A percentile compares a stretch with the other conserved stretches of the same genome.
Conservation (phyloP, 306 rosid genomes). For the Medicago lupulina region DNA sequence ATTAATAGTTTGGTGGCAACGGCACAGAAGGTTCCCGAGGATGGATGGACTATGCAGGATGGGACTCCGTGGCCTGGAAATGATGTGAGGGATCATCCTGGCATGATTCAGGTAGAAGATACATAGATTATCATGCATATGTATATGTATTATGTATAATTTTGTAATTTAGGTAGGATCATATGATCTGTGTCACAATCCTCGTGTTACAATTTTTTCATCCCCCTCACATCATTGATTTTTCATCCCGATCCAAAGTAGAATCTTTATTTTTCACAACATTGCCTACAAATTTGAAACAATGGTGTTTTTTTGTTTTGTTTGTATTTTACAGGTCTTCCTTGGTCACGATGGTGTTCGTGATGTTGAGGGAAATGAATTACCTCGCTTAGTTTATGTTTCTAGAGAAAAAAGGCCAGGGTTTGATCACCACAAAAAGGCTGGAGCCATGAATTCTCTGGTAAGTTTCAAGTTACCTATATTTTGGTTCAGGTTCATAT, state of each 20-base stretch:
- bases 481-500: slow-evolving; percentile 14
- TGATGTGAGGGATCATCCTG: slow-evolving; percentile 96
- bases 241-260: not conserved
- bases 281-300: slow-evolving; percentile 4
- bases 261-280: not conserved
- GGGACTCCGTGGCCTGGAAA: slow-evolving; percentile 99
- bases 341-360: slow-evolving; percentile 86
- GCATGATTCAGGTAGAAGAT: slow-evolving; percentile 94
- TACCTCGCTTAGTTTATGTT: slow-evolving; percentile 88
- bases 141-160: not conserved
- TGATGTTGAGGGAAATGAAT: slow-evolving; percentile 85
- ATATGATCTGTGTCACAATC: not conserved
- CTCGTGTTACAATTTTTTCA: not conserved
- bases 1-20: slow-evolving; percentile 86
- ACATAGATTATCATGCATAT: not conserved
- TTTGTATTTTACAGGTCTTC: slow-evolving; percentile 63
- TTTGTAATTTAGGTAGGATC: not conserved
- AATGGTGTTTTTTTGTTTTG: not conserved
- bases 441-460: slow-evolving; percentile 97
- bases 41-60: slow-evolving; percentile 99
- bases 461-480: slow-evolving; percentile 50
- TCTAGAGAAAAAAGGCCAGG: slow-evolving; percentile 99
- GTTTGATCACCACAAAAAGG: slow-evolving; percentile 95
- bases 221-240: too few relatives aligned
- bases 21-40: slow-evolving; percentile 95